Percentiles rank a stretch among this genome's conserved stretches.
These are phyloP conservation scores for Tricholoma saponaceum DNA, from an alignment of 768 basidiomycete species.

Conservation along the genomic window DNA sequence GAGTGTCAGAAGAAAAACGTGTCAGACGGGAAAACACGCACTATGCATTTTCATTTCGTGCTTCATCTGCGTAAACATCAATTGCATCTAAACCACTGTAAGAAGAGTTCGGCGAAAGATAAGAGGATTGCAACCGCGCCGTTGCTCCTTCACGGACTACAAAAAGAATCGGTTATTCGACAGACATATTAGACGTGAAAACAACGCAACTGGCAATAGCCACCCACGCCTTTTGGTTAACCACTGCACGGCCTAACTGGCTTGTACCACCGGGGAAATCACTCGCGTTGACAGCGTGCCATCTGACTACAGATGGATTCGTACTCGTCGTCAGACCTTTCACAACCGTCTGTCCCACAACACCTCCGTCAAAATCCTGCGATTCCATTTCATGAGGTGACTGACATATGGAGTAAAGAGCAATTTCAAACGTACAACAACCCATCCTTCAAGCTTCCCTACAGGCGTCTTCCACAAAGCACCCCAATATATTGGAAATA, in stretches of 20 bases:
- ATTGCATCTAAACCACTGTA: conserved; percentile 49
- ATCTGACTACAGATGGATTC: conserved; percentile 28
- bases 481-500: conserved; percentile 22
- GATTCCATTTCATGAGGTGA: background rate
- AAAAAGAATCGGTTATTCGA: background rate
- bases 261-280: conserved; percentile 37
- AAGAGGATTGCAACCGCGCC: conserved; percentile 29
- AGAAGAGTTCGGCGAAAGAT: conserved; percentile 31
- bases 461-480: conserved; percentile 18
- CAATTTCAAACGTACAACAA: conserved; percentile 11
- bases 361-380: conserved; percentile 54
- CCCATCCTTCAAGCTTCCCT: conserved; percentile 17
- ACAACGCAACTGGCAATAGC: conserved; percentile 42
- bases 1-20: conserved; percentile 1
- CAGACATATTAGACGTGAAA: background rate
- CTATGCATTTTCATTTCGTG: conserved; percentile 62
- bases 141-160: conserved; percentile 40
- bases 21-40: conserved; percentile 25
- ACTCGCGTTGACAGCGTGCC: conserved; percentile 33
- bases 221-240: conserved; percentile 48
- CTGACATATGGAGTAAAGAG: background rate
- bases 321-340: conserved; percentile 26
- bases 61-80: conserved; percentile 43
- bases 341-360: conserved; percentile 41
- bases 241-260: conserved; percentile 39